Percentiles rank a stretch among this genome's conserved stretches.
These are phyloP conservation scores for Colletotrichum sp. DNA, from an alignment of 2,329 filamentous ascomycete species.

Conservation along the genomic window DNA sequence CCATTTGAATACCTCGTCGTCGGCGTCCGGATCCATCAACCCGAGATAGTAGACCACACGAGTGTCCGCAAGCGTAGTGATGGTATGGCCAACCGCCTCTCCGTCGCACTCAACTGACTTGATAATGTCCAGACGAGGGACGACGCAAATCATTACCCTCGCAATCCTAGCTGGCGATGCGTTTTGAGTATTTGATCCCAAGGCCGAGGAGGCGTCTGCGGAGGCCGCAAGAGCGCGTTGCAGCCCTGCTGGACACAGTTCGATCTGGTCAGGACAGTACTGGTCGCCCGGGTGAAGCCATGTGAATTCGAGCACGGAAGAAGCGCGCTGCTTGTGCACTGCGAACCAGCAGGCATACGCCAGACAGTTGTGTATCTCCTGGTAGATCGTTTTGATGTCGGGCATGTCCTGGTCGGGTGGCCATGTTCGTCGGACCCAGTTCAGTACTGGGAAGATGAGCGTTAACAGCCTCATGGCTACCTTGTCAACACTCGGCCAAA, in stretches of 20 bases:
- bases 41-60: constrained; percentile 36
- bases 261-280: constrained; percentile 25
- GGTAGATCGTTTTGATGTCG: constrained; percentile 1
- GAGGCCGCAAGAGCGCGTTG: neutral
- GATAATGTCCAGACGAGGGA: constrained; percentile 27
- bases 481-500: constrained; percentile 35
- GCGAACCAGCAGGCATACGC: constrained; percentile 35
- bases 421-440: constrained; percentile 18
- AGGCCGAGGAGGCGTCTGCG: neutral
- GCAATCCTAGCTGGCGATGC: constrained; percentile 3
- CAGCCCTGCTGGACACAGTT: constrained; percentile 2
- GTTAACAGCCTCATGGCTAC: constrained; percentile 25
- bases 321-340: constrained; percentile 29
- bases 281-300: constrained; percentile 34
- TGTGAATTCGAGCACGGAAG: constrained; percentile 24
- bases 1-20: constrained; percentile 24
- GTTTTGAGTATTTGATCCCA: neutral
- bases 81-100: neutral
- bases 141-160: constrained; percentile 36
- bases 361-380: constrained; percentile 31
- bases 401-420: neutral
- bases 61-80: constrained; percentile 28
- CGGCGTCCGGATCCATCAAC: constrained; percentile 16
- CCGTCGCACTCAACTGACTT: neutral
- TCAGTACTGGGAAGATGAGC: constrained; percentile 30